Percentiles rank a stretch among this genome's conserved stretches.
phyloP scores from a whole-genome alignment of 192 early-diverging fungal species.

The Haplosporangium gracile region DNA sequence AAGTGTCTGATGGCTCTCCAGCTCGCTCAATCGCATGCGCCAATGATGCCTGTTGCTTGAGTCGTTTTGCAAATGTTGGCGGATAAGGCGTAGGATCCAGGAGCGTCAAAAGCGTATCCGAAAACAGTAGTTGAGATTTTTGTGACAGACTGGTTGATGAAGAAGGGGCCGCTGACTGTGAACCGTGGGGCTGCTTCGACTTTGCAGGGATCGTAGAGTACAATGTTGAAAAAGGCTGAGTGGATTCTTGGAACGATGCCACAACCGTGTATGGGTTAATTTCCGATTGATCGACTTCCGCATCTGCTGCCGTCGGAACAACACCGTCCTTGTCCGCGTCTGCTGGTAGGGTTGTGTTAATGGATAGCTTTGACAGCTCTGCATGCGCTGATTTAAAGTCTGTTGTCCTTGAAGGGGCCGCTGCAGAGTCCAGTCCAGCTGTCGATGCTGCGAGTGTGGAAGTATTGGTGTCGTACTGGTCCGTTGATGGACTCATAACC shows the following conservation, averaged over 20 bases:
- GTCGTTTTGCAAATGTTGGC: conserved; percentile 2
- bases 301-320: neutral
- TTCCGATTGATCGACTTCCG: neutral
- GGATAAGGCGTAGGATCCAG: conserved; percentile 27
- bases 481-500: conserved; percentile 12
- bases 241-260: conserved; percentile 24
- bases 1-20: conserved; percentile 29
- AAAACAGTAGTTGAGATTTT: conserved; percentile 36
- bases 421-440: conserved; percentile 14
- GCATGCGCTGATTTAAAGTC: neutral
- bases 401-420: neutral
- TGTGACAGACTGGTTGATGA: conserved; percentile 26
- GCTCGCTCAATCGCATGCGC: conserved; percentile 31
- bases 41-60: conserved; percentile 18
- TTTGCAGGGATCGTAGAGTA: conserved; percentile 23
- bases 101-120: conserved; percentile 34
- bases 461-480: neutral
- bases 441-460: conserved; percentile 19
- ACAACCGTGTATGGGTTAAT: conserved; percentile 38
- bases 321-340: neutral
- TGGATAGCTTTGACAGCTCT: conserved; percentile 3
- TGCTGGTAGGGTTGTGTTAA: conserved; percentile 1
- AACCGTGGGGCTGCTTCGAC: neutral
- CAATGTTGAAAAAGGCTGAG: conserved; percentile 27
- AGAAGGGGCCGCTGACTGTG: neutral